These are phyloP conservation scores for Starmera pachycereana DNA, from an alignment of 805 yeast genomes.

Conservation along the genomic window DNA sequence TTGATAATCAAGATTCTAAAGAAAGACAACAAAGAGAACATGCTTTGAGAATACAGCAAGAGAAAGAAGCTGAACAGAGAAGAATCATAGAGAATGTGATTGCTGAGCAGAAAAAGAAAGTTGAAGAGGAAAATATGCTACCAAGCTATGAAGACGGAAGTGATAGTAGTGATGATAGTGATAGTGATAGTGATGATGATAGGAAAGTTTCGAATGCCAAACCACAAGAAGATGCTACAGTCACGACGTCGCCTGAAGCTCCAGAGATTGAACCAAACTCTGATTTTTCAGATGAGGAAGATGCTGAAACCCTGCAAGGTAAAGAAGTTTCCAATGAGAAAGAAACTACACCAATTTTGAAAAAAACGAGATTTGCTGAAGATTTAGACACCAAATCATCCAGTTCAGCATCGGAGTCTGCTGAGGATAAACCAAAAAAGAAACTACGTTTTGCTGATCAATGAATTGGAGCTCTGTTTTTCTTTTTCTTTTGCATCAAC, in stretches of 20 bases:
- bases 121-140: constrained; percentile 10
- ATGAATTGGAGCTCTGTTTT: too few relatives aligned
- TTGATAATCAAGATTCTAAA: constrained; percentile 4
- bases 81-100: constrained; percentile 1
- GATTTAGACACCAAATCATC: too few relatives aligned
- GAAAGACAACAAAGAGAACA: constrained; percentile 7
- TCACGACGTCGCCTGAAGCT: too few relatives aligned
- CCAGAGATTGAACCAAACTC: neutral
- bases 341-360: too few relatives aligned
- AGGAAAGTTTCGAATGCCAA: neutral
- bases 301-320: neutral
- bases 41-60: constrained; percentile 7
- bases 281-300: neutral
- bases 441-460: constrained; percentile 8
- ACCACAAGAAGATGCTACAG: too few relatives aligned
- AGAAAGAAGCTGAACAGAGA: constrained; percentile 6
- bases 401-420: too few relatives aligned
- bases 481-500: too few relatives aligned
- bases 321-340: neutral
- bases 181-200: constrained; percentile 3
- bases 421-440: constrained; percentile 1
- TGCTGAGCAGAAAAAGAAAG: constrained; percentile 5
- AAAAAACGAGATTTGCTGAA: too few relatives aligned
- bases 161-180: constrained; percentile 7
- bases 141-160: constrained; percentile 12